Conservation (phyloP, 345 rosid species). For the Moringa oleifera region DNA sequence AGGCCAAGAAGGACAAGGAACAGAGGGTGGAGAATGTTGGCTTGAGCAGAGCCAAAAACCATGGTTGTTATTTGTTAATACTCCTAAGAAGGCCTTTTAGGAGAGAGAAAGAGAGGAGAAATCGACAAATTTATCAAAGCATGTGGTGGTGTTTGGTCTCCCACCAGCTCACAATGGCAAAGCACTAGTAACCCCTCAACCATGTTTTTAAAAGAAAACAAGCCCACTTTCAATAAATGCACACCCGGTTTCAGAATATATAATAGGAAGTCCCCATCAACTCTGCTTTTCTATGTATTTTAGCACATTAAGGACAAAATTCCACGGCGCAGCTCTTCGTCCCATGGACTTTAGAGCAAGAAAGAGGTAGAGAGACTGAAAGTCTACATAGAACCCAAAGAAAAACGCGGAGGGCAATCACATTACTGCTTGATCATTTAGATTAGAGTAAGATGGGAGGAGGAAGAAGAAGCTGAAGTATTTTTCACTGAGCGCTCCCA, state of each 20-base stretch:
- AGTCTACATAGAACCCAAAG: neutral
- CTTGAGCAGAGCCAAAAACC: neutral
- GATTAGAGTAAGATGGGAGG: neutral
- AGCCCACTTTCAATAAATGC: slow-evolving; percentile 13
- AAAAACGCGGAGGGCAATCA: neutral
- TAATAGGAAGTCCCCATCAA: slow-evolving; percentile 22
- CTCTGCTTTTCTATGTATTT: slow-evolving; percentile 4
- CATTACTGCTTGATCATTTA: too few species aligned
- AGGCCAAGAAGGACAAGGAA: neutral
- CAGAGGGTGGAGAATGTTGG: slow-evolving; percentile 19
- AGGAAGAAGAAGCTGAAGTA: neutral
- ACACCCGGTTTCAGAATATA: too few species aligned
- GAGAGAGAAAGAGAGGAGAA: neutral
- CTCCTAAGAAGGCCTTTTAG: too few species aligned
- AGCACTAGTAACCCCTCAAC: slow-evolving; percentile 1
- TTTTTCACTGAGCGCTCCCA: slow-evolving; percentile 2
- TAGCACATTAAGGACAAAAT: slow-evolving; percentile 11
- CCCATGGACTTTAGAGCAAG: slow-evolving; percentile 1
- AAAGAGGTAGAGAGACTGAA: neutral
- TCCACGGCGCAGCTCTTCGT: slow-evolving; percentile 13
- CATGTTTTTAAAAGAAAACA: neutral
- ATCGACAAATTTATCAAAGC: slow-evolving; percentile 6
- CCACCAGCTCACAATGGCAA: slow-evolving; percentile 16
- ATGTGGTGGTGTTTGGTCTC: slow-evolving; percentile 16
- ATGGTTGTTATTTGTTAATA: too few species aligned